Evolutionary conservation across 306 rosid species (phyloP).

Genomic region (Castanospermum australe): DNA sequence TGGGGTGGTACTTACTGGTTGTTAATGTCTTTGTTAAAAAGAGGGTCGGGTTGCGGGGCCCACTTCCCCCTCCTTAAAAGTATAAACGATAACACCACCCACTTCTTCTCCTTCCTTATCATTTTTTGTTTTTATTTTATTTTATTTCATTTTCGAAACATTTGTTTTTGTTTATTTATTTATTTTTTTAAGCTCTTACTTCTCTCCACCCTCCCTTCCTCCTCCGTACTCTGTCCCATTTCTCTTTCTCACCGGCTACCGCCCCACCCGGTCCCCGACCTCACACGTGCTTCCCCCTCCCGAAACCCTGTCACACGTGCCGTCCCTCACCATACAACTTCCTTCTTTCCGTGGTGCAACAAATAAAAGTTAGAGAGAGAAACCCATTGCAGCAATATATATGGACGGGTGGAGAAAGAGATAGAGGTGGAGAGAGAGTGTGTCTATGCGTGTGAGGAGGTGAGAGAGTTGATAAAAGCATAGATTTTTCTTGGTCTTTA

Average conservation of each 20-base stretch:
- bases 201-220: conserved; percentile 61
- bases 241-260: conserved; percentile 50
- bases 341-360: conserved; percentile 80
- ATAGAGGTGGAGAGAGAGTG: not conserved
- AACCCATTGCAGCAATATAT: conserved; percentile 28
- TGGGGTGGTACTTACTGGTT: not conserved
- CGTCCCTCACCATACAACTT: conserved; percentile 46
- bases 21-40: not conserved
- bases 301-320: conserved; percentile 42
- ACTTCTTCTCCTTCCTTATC: conserved; percentile 14
- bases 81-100: conserved; percentile 39
- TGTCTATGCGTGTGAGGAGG: not conserved
- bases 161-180: conserved; percentile 15
- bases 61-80: conserved; percentile 32
- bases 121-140: not conserved
- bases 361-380: conserved; percentile 74
- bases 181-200: conserved; percentile 25
- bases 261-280: conserved; percentile 31
- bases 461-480: conserved; percentile 18
- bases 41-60: conserved; percentile 18
- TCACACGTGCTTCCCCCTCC: conserved; percentile 34
- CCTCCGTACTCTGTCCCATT: conserved; percentile 77
- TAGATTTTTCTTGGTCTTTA: conserved; percentile 32
- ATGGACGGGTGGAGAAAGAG: not conserved
- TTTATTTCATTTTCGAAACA: not conserved